phyloP scores from a whole-genome alignment of 441 rosid species.

The Populus hybrid region DNA sequence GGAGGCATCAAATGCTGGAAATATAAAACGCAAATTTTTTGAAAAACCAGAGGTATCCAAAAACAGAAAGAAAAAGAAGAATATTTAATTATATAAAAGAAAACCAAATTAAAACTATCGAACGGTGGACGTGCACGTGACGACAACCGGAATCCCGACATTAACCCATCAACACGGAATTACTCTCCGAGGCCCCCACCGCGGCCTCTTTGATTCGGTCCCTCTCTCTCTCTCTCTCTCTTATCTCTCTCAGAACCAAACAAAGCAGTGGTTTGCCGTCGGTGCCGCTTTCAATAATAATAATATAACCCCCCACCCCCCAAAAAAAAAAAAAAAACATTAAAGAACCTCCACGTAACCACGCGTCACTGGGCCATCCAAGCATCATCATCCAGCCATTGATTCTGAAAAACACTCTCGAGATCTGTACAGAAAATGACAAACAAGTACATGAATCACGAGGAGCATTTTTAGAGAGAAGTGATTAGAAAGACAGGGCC shows the following conservation, averaged over 20 bases:
- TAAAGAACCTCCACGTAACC: not conserved
- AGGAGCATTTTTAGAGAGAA: conserved; percentile 11
- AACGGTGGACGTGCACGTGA: conserved; percentile 52
- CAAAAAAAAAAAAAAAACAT: not conserved
- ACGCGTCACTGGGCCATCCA: not conserved
- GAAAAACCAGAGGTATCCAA: not conserved
- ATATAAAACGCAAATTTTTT: not conserved
- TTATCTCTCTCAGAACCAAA: not conserved
- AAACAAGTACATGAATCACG: conserved; percentile 32
- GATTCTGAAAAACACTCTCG: not conserved
- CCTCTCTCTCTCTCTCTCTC: conserved; percentile 1
- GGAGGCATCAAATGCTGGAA: not conserved
- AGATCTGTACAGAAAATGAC: conserved; percentile 13
- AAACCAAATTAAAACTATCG: conserved; percentile 7
- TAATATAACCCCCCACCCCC: no score
- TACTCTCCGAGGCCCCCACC: conserved; percentile 25
- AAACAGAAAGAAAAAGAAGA: not conserved
- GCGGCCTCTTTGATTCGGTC: conserved; percentile 30
- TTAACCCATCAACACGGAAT: conserved; percentile 62
- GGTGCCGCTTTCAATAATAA: conserved; percentile 51
- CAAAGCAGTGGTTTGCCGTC: conserved; percentile 40
- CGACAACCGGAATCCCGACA: conserved; percentile 53
- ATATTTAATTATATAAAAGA: no score
- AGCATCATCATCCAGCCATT: conserved; percentile 21
- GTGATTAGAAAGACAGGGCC: not conserved